Evolutionary conservation across 768 basidiomycete genomes (phyloP), one percentile per base, ranked within the genome.

Genomic region (Leccinum obscurum): DNA sequence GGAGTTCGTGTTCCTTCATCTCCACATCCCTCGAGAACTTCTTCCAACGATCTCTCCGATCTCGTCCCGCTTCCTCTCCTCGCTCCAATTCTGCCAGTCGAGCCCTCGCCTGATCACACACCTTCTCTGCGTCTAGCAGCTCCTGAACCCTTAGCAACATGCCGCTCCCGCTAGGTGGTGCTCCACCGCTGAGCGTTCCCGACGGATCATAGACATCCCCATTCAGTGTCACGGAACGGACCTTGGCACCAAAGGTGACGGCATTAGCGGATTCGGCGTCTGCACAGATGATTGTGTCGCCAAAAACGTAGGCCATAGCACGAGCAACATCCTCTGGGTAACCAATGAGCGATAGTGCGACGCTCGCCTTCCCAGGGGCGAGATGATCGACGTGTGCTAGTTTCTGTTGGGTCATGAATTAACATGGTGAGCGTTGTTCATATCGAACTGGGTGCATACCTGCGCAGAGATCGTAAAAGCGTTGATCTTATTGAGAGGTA

Each of bases 141-240:
- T 93, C 88, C 70, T 96, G 94, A 0, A 95, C 93, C 64, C 87
- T 86, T 54, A 96, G 76, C 17, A 98, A 78, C 3, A 89, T 78
- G 2, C 91, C 90, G 34, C 82, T 86, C 24, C 86, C 80, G 62
- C 78, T 88, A 0, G 95, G 92, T 0, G 93, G 87, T 1, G 93
- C 85, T 1, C 97, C 97, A 6, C 97, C 97, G 20, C 88, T 92
- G 20, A 99, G 84, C 0, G 92, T 95, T 7, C 96, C 96, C 8
- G 90, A 90, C 2, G 97, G 96, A 63, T 99, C 97, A 72, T 99
- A 98, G 11, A 97, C 85, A 68, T 98, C 97, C 2, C 97, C 97
- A 3, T 93, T 89, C 22, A 97, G 80, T 7, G 97, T 99, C 52
- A 98, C 95, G 10, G 92, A 95, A 54, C 87, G 87, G 53, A 91